These are phyloP conservation scores for Rhododendron ferrugineum DNA, from an alignment of 148 eudicot genomes.

Conservation along the genomic window DNA sequence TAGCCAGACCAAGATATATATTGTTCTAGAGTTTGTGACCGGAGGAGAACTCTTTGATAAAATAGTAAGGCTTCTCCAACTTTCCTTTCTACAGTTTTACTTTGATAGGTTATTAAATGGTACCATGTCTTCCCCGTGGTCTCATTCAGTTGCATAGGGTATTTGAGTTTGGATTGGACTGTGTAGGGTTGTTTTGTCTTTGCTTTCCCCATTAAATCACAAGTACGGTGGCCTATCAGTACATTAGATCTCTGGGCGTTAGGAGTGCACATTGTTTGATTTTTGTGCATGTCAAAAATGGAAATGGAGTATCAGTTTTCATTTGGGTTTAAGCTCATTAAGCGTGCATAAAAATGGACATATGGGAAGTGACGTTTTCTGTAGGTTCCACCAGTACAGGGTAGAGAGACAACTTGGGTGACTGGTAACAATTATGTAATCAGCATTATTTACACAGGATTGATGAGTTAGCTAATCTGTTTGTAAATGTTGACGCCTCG, in stretches of 20 bases:
- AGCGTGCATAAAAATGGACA: background rate
- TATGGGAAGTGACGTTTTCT: background rate
- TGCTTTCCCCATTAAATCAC: background rate
- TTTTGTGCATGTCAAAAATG: background rate
- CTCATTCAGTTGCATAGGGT: background rate
- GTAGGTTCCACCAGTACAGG: background rate
- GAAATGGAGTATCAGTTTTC: background rate
- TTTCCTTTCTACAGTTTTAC: background rate
- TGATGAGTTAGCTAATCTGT: background rate
- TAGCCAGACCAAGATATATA: slow-evolving; percentile 76
- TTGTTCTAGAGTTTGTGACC: slow-evolving; percentile 80
- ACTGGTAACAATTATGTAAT: background rate
- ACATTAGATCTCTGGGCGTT: background rate
- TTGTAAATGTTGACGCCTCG: background rate
- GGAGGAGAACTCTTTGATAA: slow-evolving; percentile 97
- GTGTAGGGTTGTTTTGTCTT: background rate
- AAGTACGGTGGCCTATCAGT: background rate
- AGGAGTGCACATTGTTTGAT: background rate
- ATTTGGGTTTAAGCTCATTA: background rate
- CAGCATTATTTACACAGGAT: background rate
- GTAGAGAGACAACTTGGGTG: background rate
- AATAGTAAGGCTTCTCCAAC: slow-evolving; percentile 57
- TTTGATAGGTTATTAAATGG: background rate
- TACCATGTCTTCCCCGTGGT: background rate
- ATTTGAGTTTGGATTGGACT: background rate